Evolutionary conservation across 352 stramenopile species (phyloP).

Genomic region (Pythium dissotocum): DNA sequence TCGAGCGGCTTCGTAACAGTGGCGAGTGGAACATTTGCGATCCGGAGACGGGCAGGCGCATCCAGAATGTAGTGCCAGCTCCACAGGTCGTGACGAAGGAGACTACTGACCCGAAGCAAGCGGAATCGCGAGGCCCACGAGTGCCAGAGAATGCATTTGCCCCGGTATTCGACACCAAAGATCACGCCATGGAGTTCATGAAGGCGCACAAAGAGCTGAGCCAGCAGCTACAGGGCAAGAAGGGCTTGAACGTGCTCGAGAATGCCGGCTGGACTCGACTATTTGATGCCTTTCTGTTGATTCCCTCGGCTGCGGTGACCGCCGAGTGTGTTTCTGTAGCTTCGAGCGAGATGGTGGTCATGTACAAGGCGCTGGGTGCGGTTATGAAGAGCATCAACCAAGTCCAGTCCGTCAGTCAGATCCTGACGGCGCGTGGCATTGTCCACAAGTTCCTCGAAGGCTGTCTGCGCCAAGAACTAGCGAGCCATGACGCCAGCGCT

Average conservation of each 20-base stretch:
- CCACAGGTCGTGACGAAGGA: background rate
- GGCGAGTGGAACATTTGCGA: constrained; percentile 89
- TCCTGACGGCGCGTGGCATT: constrained; percentile 12
- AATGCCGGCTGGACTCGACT: constrained; percentile 12
- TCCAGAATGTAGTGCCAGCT: constrained; percentile 17
- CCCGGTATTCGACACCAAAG: constrained; percentile 3
- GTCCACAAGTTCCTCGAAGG: constrained; percentile 30
- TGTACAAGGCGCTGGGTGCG: constrained; percentile 23
- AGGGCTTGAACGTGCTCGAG: constrained; percentile 24
- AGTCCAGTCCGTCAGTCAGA: constrained; percentile 1
- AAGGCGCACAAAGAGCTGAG: constrained; percentile 28
- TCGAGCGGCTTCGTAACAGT: constrained; percentile 69
- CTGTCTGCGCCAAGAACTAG: constrained; percentile 4
- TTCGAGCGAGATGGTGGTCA: constrained; percentile 5
- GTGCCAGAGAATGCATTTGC: background rate
- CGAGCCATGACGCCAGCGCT: background rate
- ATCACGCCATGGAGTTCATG: constrained; percentile 16
- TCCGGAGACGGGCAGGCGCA: constrained; percentile 59
- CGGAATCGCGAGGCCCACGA: constrained; percentile 2
- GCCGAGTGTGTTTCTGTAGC: constrained; percentile 5
- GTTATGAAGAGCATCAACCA: constrained; percentile 23
- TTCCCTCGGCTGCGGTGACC: background rate
- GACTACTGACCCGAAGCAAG: constrained; percentile 8
- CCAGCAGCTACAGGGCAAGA: constrained; percentile 31
- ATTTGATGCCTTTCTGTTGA: constrained; percentile 6